Evolutionary conservation across 2,329 filamentous ascomycete genomes (phyloP).

Genomic region (Dactylellina drechsleri): DNA sequence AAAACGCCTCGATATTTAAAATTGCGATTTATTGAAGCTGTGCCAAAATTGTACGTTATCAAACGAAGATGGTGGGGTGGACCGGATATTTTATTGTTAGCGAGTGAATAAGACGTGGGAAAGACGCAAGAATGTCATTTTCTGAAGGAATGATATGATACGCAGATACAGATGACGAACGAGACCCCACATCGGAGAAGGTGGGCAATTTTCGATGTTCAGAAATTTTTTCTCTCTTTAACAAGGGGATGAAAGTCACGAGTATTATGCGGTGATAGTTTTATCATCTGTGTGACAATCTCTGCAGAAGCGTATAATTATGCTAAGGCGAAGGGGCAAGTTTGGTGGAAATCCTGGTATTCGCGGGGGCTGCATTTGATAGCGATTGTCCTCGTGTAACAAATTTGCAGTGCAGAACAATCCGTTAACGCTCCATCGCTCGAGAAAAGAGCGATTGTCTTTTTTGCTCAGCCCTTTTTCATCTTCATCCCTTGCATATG

Average conservation of each 20-base stretch:
- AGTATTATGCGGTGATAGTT: conserved; percentile 35
- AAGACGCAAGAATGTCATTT: conserved; percentile 51
- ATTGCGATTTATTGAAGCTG: background rate
- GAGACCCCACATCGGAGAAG: conserved; percentile 23
- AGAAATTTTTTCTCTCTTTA: conserved; percentile 3
- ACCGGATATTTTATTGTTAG: conserved; percentile 39
- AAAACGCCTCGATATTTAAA: background rate
- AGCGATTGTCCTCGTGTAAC: conserved; percentile 54
- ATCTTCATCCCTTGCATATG: conserved; percentile 17
- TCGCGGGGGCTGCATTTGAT: conserved; percentile 25
- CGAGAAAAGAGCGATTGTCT: conserved; percentile 15
- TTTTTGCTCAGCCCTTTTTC: conserved; percentile 16
- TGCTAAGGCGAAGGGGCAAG: background rate
- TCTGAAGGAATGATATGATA: conserved; percentile 35
- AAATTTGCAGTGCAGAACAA: background rate
- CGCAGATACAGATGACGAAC: background rate
- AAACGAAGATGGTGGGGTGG: conserved; percentile 16
- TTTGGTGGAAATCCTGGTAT: conserved; percentile 15
- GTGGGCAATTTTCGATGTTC: conserved; percentile 30
- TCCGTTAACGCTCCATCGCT: conserved; percentile 5
- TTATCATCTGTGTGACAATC: conserved; percentile 8
- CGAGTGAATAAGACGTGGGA: conserved; percentile 38
- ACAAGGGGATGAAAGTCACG: conserved; percentile 22
- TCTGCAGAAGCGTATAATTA: conserved; percentile 12
- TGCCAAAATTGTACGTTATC: background rate